Base-by-base conservation (phyloP, 768 basidiomycete genomes). In the Rhodosporidiobolus sp. region DNA sequence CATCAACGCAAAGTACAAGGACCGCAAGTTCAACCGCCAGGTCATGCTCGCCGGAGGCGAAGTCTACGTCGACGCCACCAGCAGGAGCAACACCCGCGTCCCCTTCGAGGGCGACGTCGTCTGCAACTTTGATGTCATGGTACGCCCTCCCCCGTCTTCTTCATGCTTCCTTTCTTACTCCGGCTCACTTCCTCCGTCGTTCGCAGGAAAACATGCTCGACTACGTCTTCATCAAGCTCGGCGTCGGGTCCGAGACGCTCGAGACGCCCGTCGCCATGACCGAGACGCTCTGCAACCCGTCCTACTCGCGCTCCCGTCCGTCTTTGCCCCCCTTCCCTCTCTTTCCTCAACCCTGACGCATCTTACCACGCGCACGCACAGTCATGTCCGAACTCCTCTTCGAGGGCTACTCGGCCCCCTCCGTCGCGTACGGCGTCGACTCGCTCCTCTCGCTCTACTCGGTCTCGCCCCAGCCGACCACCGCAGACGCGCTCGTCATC, bases 331-430 rank as follows among this genome's bases (percentile, higher is more conserved):
- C 32, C 9, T 19, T 19, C 8, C 28, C 45, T 34, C 60, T 11
- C 17, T 73, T 30, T 34, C 34, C 49, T 32, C 14, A 14, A 43
- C 32, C 28, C 43, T 45, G 68, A 34, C 35, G 35, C 38, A 30
- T 34, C 56, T 67, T 64, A 20, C 20, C 19, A 61, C 50, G 38
- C 22, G 20, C 16, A 17, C 34, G 26, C 63, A 32, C 78, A 94
- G 92, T 96, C 66, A 95, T 94, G 16, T 94, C 94, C 0, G 96
- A 99, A 79, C 87, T 99, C 43, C 87, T 99, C 82, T 99, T 99
- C 79, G 96, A 99, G 82, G 85, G 88, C 56, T 99, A 98, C 79
- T 85, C 85, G 9, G 92, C 89, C 8, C 94, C 95, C 2, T 88
- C 89, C 10, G 84, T 97, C 58, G 84, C 90, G 8, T 98, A 91